These are phyloP conservation scores for Candida alai DNA, from an alignment of 805 yeast species.

Conservation along the genomic window DNA sequence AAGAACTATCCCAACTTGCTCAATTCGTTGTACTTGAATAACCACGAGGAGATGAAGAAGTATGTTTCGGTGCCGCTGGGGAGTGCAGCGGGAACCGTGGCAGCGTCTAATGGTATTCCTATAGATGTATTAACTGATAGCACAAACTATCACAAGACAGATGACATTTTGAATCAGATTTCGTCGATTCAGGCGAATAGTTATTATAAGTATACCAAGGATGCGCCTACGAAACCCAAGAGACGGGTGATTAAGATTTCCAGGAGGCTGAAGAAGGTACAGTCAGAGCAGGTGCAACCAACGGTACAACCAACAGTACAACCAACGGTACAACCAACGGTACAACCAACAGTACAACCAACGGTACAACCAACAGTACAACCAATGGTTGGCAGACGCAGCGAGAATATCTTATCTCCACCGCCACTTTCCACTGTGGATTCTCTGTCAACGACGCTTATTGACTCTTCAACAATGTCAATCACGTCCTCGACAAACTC, in stretches of 20 bases:
- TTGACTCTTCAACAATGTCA: conserved; percentile 2
- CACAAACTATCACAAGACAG: conserved; percentile 27
- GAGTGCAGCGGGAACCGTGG: conserved; percentile 4
- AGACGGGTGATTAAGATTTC: conserved; percentile 38
- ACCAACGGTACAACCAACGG: not conserved
- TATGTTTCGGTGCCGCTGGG: conserved; percentile 2
- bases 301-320: not conserved
- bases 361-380: no score
- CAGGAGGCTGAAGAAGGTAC: conserved; percentile 11
- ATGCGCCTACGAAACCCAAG: conserved; percentile 31
- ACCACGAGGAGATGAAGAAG: conserved; percentile 6
- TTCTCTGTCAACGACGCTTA: not conserved
- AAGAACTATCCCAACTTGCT: conserved; percentile 33
- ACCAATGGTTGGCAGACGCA: not conserved
- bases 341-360: not conserved
- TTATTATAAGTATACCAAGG: conserved; percentile 29
- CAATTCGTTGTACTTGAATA: conserved; percentile 32
- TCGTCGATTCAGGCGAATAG: conserved; percentile 45
- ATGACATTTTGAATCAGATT: conserved; percentile 36
- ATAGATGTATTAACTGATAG: conserved; percentile 28
- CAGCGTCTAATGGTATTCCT: conserved; percentile 34
- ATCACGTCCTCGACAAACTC: conserved; percentile 1
- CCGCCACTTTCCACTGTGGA: conserved; percentile 2
- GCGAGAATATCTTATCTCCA: conserved; percentile 3
- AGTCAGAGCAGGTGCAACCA: not conserved